A percentile compares a stretch with the other conserved stretches of the same genome.
Conservation (phyloP, 306 rosid genomes). For the Cicer pinnatifidum region DNA sequence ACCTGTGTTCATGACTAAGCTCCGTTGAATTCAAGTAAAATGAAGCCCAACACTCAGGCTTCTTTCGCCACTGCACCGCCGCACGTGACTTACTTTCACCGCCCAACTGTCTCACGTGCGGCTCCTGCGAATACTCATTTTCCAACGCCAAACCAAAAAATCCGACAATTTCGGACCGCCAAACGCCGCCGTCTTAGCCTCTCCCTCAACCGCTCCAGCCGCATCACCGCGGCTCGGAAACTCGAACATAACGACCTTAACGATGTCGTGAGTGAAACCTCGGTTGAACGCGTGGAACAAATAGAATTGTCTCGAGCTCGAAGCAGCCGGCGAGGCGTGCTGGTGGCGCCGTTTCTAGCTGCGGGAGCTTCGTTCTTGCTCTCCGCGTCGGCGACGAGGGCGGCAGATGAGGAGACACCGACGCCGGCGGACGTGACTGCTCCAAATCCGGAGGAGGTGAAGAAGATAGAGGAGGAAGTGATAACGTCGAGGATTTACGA, state of each 20-base stretch:
- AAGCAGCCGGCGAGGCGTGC: constrained; percentile 59
- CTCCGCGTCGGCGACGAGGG: constrained; percentile 59
- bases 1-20: constrained; percentile 17
- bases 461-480: constrained; percentile 57
- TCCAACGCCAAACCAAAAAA: constrained; percentile 24
- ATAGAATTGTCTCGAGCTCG: constrained; percentile 23
- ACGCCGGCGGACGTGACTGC: constrained; percentile 28
- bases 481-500: constrained; percentile 86
- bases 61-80: constrained; percentile 49
- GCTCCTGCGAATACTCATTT: constrained; percentile 15
- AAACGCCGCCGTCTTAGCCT: constrained; percentile 47
- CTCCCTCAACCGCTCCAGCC: constrained; percentile 41
- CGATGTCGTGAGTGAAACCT: background rate
- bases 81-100: constrained; percentile 43
- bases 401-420: constrained; percentile 53
- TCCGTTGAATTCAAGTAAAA: constrained; percentile 23
- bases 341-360: constrained; percentile 66
- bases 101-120: constrained; percentile 41
- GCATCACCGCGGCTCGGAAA: constrained; percentile 36
- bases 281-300: constrained; percentile 2
- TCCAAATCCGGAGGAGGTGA: constrained; percentile 48
- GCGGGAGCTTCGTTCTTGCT: constrained; percentile 66
- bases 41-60: constrained; percentile 61
- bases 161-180: constrained; percentile 39
- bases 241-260: constrained; percentile 13